Percentiles rank a stretch among this genome's conserved stretches.
These are phyloP conservation scores for Peronospora farinosa DNA, from an alignment of 352 stramenopile species.

Conservation along the genomic window DNA sequence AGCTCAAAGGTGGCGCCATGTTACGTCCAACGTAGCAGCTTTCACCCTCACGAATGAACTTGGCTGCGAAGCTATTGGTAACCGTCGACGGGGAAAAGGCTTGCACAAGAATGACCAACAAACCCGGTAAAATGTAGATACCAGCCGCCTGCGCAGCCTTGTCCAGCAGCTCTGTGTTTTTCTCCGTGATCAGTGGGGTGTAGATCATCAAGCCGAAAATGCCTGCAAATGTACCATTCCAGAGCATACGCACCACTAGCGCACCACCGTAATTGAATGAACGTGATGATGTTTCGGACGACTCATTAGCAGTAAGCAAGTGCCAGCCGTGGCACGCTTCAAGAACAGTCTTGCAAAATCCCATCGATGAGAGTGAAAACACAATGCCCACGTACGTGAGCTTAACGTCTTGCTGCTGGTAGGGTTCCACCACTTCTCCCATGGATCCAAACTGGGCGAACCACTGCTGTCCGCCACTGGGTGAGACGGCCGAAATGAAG, in stretches of 20 bases:
- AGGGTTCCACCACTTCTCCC: conserved; percentile 49
- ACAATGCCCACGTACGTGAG: conserved; percentile 53
- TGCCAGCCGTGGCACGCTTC: conserved; percentile 61
- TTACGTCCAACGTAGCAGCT: conserved; percentile 60
- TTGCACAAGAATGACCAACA: conserved; percentile 38
- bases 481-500: conserved; percentile 57
- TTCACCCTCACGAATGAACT: conserved; percentile 68
- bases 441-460: conserved; percentile 57
- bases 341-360: conserved; percentile 49
- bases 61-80: conserved; percentile 47
- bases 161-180: conserved; percentile 42
- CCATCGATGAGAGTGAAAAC: conserved; percentile 42
- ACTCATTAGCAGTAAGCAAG: conserved; percentile 39
- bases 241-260: conserved; percentile 54
- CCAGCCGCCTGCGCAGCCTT: conserved; percentile 25
- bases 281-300: conserved; percentile 36
- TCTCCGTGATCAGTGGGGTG: conserved; percentile 28
- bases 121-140: conserved; percentile 41
- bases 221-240: conserved; percentile 51
- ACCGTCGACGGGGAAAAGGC: conserved; percentile 43
- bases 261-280: conserved; percentile 58
- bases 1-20: conserved; percentile 54
- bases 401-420: conserved; percentile 51
- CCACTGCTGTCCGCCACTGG: conserved; percentile 43
- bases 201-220: conserved; percentile 66